These are phyloP conservation scores for Prototheca stagnorum DNA, from an alignment of 163 green algal genomes.

Conservation along the genomic window DNA sequence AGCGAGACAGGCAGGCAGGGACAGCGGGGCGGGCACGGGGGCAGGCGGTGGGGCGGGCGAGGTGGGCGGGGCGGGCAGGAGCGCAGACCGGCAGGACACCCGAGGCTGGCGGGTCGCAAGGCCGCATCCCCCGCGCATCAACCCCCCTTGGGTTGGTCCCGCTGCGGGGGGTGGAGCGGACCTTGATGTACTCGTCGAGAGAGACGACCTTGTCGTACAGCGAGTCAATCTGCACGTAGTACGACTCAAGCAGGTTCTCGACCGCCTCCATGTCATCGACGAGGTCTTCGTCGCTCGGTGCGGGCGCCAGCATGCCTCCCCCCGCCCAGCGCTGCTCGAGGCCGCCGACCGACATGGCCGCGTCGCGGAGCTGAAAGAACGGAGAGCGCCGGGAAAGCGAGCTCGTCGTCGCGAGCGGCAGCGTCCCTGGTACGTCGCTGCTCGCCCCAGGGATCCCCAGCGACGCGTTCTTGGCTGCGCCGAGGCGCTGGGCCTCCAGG, in stretches of 20 bases:
- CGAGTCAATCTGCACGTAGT: constrained; percentile 41
- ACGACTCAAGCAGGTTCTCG: constrained; percentile 50
- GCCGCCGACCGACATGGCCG: not conserved
- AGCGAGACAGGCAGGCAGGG: too few relatives aligned
- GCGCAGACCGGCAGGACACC: not conserved
- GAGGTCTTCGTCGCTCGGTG: not conserved
- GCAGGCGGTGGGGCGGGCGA: not conserved
- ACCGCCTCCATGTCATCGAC: constrained; percentile 22
- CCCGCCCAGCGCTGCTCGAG: too few relatives aligned
- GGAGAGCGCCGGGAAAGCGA: not conserved
- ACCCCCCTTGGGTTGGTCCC: too few relatives aligned
- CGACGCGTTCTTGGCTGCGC: not conserved
- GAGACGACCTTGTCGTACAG: constrained; percentile 42
- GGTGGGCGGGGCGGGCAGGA: not conserved
- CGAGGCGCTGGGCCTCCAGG: constrained; percentile 10
- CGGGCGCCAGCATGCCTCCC: not conserved
- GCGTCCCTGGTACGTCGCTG: not conserved
- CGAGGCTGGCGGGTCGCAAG: too few relatives aligned
- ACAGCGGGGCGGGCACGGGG: too few relatives aligned
- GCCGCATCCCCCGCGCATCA: too few relatives aligned
- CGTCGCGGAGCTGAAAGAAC: not conserved
- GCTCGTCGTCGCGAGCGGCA: not conserved
- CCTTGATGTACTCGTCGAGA: constrained; percentile 39
- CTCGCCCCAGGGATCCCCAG: not conserved
- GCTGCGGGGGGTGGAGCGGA: too few relatives aligned